Conservation (phyloP, 805 yeast genomes). For the Starmera quercuum region DNA sequence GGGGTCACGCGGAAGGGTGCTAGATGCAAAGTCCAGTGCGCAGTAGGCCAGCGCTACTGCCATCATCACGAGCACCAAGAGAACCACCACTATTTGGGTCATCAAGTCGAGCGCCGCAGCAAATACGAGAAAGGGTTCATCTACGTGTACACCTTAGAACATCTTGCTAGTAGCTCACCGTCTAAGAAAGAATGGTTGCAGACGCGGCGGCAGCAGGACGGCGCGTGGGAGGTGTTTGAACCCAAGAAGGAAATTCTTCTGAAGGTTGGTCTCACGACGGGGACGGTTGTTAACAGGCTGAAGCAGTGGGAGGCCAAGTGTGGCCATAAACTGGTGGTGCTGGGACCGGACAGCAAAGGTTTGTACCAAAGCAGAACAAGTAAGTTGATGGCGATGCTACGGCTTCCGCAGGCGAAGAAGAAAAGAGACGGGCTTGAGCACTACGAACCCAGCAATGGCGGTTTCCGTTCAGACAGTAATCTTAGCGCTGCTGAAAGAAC, state of each 20-base stretch:
- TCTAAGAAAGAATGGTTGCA: conserved; percentile 15
- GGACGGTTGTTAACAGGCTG: conserved; percentile 11
- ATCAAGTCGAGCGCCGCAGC: neutral
- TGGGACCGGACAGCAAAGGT: conserved; percentile 7
- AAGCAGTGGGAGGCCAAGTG: conserved; percentile 20
- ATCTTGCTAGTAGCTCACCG: conserved; percentile 10
- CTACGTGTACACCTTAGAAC: conserved; percentile 17
- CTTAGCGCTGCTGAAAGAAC: conserved; percentile 12
- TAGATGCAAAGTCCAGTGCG: conserved; percentile 10
- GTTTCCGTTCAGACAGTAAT: conserved; percentile 8
- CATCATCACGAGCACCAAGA: conserved; percentile 11
- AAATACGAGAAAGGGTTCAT: conserved; percentile 13
- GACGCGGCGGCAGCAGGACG: conserved; percentile 1
- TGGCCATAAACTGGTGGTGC: conserved; percentile 8
- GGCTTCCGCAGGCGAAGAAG: too few relatives aligned
- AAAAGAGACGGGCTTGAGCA: conserved; percentile 3
- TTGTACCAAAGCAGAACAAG: neutral
- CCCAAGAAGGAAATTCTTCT: conserved; percentile 15
- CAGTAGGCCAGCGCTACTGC: conserved; percentile 5
- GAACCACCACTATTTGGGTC: neutral
- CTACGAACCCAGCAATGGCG: conserved; percentile 5
- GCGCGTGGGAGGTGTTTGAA: conserved; percentile 7
- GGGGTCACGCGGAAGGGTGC: conserved; percentile 10
- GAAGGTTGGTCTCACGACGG: conserved; percentile 18
- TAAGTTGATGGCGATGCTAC: neutral